Conservation (phyloP, 768 basidiomycete species). For the Tylopilus rubrobrunneus region DNA sequence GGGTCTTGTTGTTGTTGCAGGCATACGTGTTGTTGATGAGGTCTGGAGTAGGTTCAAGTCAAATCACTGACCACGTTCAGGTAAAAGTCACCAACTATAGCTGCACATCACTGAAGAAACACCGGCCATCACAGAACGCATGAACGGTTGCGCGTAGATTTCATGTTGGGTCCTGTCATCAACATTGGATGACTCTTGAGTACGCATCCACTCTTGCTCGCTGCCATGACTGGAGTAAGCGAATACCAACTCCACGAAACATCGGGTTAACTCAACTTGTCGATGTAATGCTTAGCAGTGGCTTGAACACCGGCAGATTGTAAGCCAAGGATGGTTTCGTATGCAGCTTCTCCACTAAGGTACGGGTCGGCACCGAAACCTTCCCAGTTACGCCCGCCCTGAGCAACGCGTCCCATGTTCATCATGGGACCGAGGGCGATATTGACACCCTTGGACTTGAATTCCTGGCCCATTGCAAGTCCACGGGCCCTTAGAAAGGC, state of each 20-base stretch:
- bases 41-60: slow-evolving; percentile 27
- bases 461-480: slow-evolving; percentile 76
- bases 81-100: slow-evolving; percentile 35
- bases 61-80: neutral
- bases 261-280: slow-evolving; percentile 47
- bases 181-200: slow-evolving; percentile 33
- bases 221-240: slow-evolving; percentile 13
- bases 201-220: slow-evolving; percentile 36
- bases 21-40: slow-evolving; percentile 58
- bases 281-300: slow-evolving; percentile 79
- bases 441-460: slow-evolving; percentile 79
- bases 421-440: slow-evolving; percentile 80
- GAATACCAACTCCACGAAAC: neutral
- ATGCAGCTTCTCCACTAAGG: slow-evolving; percentile 70
- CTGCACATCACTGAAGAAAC: slow-evolving; percentile 68
- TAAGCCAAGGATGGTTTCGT: slow-evolving; percentile 79
- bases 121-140: slow-evolving; percentile 60
- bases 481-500: slow-evolving; percentile 74
- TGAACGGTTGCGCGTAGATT: slow-evolving; percentile 52
- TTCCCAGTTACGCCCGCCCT: slow-evolving; percentile 91
- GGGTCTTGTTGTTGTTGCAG: slow-evolving; percentile 56
- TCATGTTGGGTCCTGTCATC: slow-evolving; percentile 50
- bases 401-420: slow-evolving; percentile 77
- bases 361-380: slow-evolving; percentile 93
- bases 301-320: slow-evolving; percentile 82